A percentile compares a stretch with the other conserved stretches of the same genome.
phyloP scores from a whole-genome alignment of 164 flowering plant species.

The Magnolia kwangsiensis region DNA sequence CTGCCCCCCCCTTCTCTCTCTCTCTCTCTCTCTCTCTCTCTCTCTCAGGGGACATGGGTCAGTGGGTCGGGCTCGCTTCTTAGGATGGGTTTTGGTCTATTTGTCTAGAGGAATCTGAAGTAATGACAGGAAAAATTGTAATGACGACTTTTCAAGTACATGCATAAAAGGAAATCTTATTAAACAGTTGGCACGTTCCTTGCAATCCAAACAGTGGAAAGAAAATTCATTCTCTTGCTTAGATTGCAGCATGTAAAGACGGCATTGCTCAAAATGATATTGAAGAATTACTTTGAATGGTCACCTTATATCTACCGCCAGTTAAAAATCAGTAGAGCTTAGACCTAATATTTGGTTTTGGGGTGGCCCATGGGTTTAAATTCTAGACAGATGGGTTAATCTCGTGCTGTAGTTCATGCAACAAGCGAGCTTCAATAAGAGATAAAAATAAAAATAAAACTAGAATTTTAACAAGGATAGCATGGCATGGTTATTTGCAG shows the following conservation, averaged over 20 bases:
- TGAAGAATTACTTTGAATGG: too few species aligned
- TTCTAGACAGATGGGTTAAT: neutral
- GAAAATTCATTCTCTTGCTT: too few species aligned
- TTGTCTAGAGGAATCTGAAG: neutral
- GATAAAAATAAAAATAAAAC: neutral
- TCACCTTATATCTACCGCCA: too few species aligned
- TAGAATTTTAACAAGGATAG: neutral
- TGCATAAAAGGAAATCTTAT: too few species aligned
- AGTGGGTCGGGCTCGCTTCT: too few species aligned
- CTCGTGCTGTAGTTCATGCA: too few species aligned
- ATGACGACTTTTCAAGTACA: neutral
- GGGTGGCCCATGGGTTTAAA: neutral
- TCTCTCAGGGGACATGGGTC: neutral
- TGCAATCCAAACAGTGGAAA: neutral
- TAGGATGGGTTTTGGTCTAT: neutral
- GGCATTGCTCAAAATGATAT: neutral
- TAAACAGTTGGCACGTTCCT: neutral
- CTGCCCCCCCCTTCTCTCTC: too few species aligned
- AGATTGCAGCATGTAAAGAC: neutral
- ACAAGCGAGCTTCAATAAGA: neutral
- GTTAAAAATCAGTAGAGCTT: too few species aligned
- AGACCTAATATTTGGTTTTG: too few species aligned
- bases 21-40: neutral
- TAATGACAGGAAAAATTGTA: neutral
- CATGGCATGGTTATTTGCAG: constrained; percentile 1